These are phyloP conservation scores for Pseudohyphozyma bogoriensis DNA, from an alignment of 768 basidiomycete species.

Conservation along the genomic window DNA sequence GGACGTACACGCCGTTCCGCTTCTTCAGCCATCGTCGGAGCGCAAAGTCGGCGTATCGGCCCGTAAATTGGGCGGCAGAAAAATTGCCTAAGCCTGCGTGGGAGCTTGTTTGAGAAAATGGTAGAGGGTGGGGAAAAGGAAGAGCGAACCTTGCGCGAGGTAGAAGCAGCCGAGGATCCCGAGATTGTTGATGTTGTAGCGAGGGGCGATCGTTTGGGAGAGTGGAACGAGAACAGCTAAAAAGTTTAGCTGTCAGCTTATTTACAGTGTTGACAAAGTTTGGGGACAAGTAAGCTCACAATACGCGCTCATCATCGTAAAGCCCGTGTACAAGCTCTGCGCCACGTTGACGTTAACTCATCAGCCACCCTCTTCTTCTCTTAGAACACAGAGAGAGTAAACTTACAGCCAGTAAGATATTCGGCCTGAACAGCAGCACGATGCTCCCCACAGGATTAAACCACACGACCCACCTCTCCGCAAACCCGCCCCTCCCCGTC, in stretches of 20 bases:
- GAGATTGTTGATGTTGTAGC: constrained; percentile 38
- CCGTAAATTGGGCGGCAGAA: constrained; percentile 35
- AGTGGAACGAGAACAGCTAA: constrained; percentile 17
- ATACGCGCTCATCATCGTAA: constrained; percentile 6
- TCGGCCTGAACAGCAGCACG: constrained; percentile 5
- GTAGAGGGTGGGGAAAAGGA: background rate
- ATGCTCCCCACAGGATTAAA: constrained; percentile 11
- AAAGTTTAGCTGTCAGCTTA: background rate
- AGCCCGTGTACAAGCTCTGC: constrained; percentile 3
- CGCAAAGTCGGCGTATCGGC: constrained; percentile 34
- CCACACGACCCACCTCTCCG: background rate
- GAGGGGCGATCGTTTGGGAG: constrained; percentile 17
- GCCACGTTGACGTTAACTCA: too few species aligned
- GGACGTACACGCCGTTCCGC: constrained; percentile 35
- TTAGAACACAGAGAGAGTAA: too few species aligned
- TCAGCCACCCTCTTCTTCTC: too few species aligned
- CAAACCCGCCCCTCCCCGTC: too few species aligned
- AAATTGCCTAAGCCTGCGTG: constrained; percentile 35
- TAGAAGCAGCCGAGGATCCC: constrained; percentile 39
- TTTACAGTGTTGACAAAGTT: too few species aligned
- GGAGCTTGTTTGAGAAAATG: background rate
- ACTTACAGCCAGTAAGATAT: constrained; percentile 13
- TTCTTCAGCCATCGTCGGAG: constrained; percentile 35
- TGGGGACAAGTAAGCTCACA: too few species aligned
- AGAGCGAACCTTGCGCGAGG: constrained; percentile 33